phyloP scores from a whole-genome alignment of 75 land plant genomes.

The Pinus taeda region DNA sequence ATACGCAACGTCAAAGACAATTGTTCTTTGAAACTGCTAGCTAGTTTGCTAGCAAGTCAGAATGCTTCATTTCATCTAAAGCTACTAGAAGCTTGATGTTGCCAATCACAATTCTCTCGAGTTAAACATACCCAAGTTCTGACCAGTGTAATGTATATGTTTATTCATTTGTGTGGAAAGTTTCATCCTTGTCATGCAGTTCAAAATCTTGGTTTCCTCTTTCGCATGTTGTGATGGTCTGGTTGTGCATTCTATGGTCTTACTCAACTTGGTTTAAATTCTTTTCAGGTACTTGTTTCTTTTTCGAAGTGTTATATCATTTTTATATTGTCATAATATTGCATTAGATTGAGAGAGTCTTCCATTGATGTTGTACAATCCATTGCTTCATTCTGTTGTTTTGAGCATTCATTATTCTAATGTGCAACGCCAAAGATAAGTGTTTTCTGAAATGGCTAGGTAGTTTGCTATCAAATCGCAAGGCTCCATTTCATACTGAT shows the following conservation, averaged over 20 bases:
- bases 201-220: neutral
- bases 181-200: neutral
- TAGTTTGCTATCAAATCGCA: neutral
- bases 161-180: conserved; percentile 4
- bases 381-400: neutral
- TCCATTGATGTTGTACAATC: neutral
- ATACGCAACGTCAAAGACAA: neutral
- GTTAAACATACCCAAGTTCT: neutral
- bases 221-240: neutral
- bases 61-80: neutral
- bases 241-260: neutral
- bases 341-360: neutral
- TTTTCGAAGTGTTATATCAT: too few species aligned
- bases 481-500: neutral
- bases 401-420: neutral
- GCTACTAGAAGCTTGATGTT: too few species aligned
- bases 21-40: neutral
- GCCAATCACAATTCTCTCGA: too few species aligned
- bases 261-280: neutral
- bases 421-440: neutral
- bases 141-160: conserved; percentile 49
- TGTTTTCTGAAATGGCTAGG: neutral
- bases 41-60: neutral
- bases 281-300: neutral
- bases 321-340: neutral